phyloP scores from a whole-genome alignment of 2,329 filamentous ascomycete species.

The Fusarium tanahbumbuense region DNA sequence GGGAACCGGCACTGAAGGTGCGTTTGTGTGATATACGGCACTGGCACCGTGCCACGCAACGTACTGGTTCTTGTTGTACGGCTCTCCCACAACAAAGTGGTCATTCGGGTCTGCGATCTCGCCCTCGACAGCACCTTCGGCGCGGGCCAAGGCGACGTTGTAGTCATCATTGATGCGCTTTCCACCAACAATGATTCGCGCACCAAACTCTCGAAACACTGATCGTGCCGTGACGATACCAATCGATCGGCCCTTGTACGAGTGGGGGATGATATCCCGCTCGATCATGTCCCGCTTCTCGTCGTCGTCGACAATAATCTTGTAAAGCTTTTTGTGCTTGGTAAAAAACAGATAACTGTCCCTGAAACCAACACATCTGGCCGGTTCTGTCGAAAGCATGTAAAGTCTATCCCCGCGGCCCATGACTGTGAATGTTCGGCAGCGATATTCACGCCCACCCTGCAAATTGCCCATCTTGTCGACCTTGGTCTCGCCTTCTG shows the following conservation, averaged over 20 bases:
- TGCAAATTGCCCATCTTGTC: conserved; percentile 87
- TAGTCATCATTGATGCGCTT: conserved; percentile 91
- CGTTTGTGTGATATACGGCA: conserved; percentile 89
- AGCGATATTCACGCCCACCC: conserved; percentile 90
- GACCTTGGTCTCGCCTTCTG: conserved; percentile 92
- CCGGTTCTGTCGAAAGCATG: conserved; percentile 98
- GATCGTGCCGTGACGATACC: conserved; percentile 96
- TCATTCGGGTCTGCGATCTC: conserved; percentile 93
- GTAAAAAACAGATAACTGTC: conserved; percentile 99
- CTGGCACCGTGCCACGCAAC: conserved; percentile 99
- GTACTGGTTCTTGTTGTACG: conserved; percentile 99
- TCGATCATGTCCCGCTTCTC: conserved; percentile 97
- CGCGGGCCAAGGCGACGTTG: conserved; percentile 78
- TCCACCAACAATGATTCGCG: conserved; percentile 92
- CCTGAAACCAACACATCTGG: conserved; percentile 94
- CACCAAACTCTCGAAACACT: conserved; percentile 96
- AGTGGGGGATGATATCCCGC: conserved; percentile 94
- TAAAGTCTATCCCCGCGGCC: conserved; percentile 88
- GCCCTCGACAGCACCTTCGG: conserved; percentile 84
- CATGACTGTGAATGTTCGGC: conserved; percentile 91
- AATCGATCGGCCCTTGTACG: conserved; percentile 97
- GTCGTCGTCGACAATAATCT: conserved; percentile 98
- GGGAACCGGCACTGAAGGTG: conserved; percentile 79
- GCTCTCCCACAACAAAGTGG: conserved; percentile 77
- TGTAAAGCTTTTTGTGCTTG: conserved; percentile 95